Percentiles rank a stretch among this genome's conserved stretches.
Evolutionary conservation across 441 rosid species (phyloP).

Genomic region (Erodium texanum): DNA sequence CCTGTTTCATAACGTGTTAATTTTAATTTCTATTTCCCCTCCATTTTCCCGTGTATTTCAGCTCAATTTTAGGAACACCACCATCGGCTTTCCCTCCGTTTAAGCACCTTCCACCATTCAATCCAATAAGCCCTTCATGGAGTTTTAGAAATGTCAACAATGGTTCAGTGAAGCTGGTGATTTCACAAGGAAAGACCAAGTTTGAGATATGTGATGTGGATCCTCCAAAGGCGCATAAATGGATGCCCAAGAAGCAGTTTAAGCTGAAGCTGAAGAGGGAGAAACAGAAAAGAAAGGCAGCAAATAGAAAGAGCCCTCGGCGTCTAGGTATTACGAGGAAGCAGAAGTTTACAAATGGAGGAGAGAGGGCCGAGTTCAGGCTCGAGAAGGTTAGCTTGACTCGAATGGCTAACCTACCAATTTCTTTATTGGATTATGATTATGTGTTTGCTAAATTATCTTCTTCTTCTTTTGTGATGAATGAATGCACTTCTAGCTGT

Average conservation of each 20-base stretch:
- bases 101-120: slow-evolving; percentile 14
- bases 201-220: slow-evolving; percentile 58
- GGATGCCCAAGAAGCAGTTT: slow-evolving; percentile 67
- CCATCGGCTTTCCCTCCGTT: slow-evolving; percentile 15
- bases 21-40: too few species aligned
- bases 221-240: slow-evolving; percentile 82
- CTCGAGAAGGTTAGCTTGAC: slow-evolving; percentile 59
- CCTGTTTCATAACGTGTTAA: neutral
- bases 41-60: slow-evolving; percentile 3
- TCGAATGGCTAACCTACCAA: neutral
- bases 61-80: slow-evolving; percentile 21
- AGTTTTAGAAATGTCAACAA: slow-evolving; percentile 42
- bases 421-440: neutral
- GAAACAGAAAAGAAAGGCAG: slow-evolving; percentile 67
- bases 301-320: slow-evolving; percentile 75
- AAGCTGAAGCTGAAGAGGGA: slow-evolving; percentile 68
- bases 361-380: slow-evolving; percentile 65
- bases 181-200: slow-evolving; percentile 79
- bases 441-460: neutral
- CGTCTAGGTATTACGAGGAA: slow-evolving; percentile 49
- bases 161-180: slow-evolving; percentile 65
- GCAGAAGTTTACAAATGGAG: slow-evolving; percentile 58
- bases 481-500: neutral
- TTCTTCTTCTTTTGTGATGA: too few species aligned
- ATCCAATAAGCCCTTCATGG: slow-evolving; percentile 24